Evolutionary conservation across 169 alveolate species (phyloP).

Genomic region (Plasmodium adleri): DNA sequence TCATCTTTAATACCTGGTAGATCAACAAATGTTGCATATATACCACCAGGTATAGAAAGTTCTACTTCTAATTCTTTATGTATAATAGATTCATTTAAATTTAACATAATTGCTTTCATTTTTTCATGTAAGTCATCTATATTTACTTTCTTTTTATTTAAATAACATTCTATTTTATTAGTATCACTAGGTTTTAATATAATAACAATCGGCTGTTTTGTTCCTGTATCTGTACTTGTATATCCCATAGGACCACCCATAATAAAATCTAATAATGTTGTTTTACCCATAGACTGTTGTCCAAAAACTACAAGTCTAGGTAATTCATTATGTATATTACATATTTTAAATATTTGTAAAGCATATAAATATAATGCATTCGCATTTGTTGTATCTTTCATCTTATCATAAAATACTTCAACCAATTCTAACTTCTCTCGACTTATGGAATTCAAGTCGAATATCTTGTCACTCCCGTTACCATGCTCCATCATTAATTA

Average conservation of each 20-base stretch:
- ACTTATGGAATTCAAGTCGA: conserved; percentile 74
- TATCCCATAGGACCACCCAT: conserved; percentile 95
- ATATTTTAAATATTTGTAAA: conserved; percentile 89
- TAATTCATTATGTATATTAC: conserved; percentile 90
- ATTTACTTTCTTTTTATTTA: conserved; percentile 75
- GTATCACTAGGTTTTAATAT: conserved; percentile 85
- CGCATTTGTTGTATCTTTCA: conserved; percentile 83
- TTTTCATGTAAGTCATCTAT: conserved; percentile 87
- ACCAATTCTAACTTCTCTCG: conserved; percentile 64
- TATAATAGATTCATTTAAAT: conserved; percentile 83
- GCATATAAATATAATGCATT: conserved; percentile 87
- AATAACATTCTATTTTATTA: conserved; percentile 70
- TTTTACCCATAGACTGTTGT: conserved; percentile 93
- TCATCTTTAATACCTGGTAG: conserved; percentile 93
- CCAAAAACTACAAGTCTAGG: conserved; percentile 93
- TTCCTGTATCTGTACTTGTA: conserved; percentile 91
- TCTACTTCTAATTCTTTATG: conserved; percentile 89
- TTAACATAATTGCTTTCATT: conserved; percentile 87
- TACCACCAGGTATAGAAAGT: conserved; percentile 89
- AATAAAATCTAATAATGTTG: conserved; percentile 90
- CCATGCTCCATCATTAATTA: conserved; percentile 53
- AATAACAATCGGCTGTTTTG: conserved; percentile 92
- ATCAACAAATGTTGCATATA: conserved; percentile 92
- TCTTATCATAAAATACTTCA: conserved; percentile 70
- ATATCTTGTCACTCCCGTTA: conserved; percentile 61